These are phyloP conservation scores for Actinomortierella wolfii DNA, from an alignment of 371 early-diverging fungal genomes.

Conservation along the genomic window DNA sequence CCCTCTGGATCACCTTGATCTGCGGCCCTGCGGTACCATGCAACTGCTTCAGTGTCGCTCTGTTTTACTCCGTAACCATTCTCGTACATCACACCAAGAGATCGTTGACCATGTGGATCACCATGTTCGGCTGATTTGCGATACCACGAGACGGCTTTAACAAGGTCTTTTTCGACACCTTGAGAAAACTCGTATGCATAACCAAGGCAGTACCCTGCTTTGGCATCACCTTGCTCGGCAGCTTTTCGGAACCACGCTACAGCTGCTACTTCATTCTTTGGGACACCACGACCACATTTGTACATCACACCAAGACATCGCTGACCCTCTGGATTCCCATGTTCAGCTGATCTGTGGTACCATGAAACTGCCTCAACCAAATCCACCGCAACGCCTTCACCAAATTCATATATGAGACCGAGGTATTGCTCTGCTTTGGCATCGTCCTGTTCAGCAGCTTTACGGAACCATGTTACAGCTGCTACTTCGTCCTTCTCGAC, in stretches of 20 bases:
- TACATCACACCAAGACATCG: slow-evolving; percentile 78
- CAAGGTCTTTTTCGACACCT: slow-evolving; percentile 60
- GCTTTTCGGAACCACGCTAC: slow-evolving; percentile 69
- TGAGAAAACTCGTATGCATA: slow-evolving; percentile 84
- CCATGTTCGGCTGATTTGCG: slow-evolving; percentile 72
- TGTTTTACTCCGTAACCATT: no score
- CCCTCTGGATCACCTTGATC: no score
- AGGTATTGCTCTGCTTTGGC: slow-evolving; percentile 77
- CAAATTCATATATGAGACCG: slow-evolving; percentile 87
- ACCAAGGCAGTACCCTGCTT: slow-evolving; percentile 81
- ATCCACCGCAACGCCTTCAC: slow-evolving; percentile 63
- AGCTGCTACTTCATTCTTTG: slow-evolving; percentile 65
- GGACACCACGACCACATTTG: slow-evolving; percentile 80
- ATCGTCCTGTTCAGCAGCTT: slow-evolving; percentile 55
- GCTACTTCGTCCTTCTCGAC: slow-evolving; percentile 65
- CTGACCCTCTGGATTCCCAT: slow-evolving; percentile 74
- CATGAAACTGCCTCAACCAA: slow-evolving; percentile 61
- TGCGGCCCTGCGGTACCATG: no score
- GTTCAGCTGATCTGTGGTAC: slow-evolving; percentile 72
- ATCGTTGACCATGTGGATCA: no score
- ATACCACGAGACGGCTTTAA: slow-evolving; percentile 70
- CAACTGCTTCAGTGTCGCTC: no score
- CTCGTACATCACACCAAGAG: no score
- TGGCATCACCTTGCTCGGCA: slow-evolving; percentile 59
- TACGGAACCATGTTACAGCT: slow-evolving; percentile 75